phyloP scores from a whole-genome alignment of 2,329 filamentous ascomycete genomes.

The Fulvia fulva region DNA sequence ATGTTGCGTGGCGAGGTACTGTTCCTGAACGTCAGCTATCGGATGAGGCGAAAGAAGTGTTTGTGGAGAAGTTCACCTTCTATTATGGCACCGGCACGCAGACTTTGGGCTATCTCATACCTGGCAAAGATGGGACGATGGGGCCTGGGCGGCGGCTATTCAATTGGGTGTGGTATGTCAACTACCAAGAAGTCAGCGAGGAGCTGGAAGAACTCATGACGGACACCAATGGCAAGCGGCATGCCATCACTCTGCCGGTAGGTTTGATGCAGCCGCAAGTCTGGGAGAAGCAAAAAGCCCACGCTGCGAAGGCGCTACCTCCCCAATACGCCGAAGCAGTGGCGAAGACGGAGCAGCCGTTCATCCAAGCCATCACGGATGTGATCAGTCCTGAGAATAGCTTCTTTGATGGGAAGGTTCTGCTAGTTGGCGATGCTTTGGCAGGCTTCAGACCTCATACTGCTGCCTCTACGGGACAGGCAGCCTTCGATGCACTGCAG shows the following conservation, averaged over 20 bases:
- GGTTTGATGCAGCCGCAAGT: conserved; percentile 38
- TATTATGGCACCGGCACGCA: conserved; percentile 38
- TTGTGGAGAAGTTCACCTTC: conserved; percentile 41
- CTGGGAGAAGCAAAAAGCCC: conserved; percentile 38
- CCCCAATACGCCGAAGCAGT: conserved; percentile 44
- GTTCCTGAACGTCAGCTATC: conserved; percentile 35
- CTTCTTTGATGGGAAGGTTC: conserved; percentile 40
- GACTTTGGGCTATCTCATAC: conserved; percentile 45
- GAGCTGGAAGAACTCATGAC: conserved; percentile 45
- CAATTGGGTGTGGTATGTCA: conserved; percentile 49
- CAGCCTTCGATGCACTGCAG: conserved; percentile 42
- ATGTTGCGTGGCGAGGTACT: conserved; percentile 33
- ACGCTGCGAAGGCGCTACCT: conserved; percentile 34
- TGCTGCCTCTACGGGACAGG: conserved; percentile 46
- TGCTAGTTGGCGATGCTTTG: conserved; percentile 47
- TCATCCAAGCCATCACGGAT: conserved; percentile 46
- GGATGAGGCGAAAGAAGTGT: conserved; percentile 28
- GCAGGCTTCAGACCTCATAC: conserved; percentile 47
- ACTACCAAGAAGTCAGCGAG: conserved; percentile 37
- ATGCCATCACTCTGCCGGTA: conserved; percentile 43
- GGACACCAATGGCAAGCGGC: conserved; percentile 38
- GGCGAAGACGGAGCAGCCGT: conserved; percentile 39
- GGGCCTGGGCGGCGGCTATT: conserved; percentile 40
- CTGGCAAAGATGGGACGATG: conserved; percentile 39
- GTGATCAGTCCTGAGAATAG: conserved; percentile 36